A percentile compares a stretch with the other conserved stretches of the same genome.
phyloP scores from a whole-genome alignment of 2,329 filamentous ascomycete genomes.

The Leptosphaerulina australis region DNA sequence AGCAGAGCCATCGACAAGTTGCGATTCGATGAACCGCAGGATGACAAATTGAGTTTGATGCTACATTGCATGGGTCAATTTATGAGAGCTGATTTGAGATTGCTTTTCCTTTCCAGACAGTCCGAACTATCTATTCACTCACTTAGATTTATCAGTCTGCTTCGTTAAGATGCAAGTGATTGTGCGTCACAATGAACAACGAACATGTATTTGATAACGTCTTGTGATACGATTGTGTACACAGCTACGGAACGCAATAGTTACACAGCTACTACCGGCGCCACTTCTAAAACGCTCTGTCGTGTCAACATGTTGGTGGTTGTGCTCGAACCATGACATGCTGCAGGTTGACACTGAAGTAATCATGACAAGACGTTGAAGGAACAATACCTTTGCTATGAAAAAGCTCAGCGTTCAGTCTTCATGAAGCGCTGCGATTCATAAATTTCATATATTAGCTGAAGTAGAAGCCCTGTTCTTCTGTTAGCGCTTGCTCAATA shows the following conservation, averaged over 20 bases:
- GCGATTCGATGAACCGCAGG: background rate
- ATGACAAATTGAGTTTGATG: background rate
- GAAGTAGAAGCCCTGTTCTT: background rate
- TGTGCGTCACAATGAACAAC: background rate
- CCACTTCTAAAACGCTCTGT: conserved; percentile 17
- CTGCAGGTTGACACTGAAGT: conserved; percentile 8
- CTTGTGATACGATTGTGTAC: background rate
- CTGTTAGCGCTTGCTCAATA: conserved; percentile 11
- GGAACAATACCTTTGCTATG: conserved; percentile 19
- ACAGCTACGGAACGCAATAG: background rate
- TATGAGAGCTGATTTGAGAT: background rate
- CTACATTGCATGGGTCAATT: background rate
- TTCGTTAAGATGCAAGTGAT: background rate
- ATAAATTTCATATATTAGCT: background rate
- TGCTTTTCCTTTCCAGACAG: conserved; percentile 5
- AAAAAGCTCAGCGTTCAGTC: background rate
- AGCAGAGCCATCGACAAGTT: background rate
- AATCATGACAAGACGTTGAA: conserved; percentile 10
- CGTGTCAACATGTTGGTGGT: conserved; percentile 24
- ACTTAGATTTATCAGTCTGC: background rate
- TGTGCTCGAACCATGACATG: conserved; percentile 10
- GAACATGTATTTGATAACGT: background rate
- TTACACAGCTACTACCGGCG: conserved; percentile 6
- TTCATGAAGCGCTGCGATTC: background rate
- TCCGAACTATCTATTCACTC: conserved; percentile 8